Conservation (phyloP, 805 yeast species). For the Candida mattraensis region DNA sequence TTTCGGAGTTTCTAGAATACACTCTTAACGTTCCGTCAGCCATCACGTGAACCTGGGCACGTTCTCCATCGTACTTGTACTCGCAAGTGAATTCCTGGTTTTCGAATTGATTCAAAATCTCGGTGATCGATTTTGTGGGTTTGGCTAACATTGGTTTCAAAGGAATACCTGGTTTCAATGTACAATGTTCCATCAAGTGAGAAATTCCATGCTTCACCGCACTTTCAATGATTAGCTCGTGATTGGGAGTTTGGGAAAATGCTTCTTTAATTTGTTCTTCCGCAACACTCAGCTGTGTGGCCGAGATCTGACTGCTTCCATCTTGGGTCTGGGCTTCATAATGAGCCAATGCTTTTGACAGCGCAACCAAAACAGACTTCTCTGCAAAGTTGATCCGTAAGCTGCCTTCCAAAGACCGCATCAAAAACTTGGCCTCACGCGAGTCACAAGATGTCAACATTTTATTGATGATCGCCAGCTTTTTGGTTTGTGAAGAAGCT, state of each 20-base stretch:
- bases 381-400: slow-evolving; percentile 92
- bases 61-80: slow-evolving; percentile 96
- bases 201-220: slow-evolving; percentile 68
- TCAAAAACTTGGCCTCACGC: slow-evolving; percentile 84
- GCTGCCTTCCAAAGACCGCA: slow-evolving; percentile 90
- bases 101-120: slow-evolving; percentile 84
- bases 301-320: slow-evolving; percentile 28
- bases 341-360: slow-evolving; percentile 78
- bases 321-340: slow-evolving; percentile 47
- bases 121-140: slow-evolving; percentile 93
- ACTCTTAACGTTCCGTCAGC: slow-evolving; percentile 66
- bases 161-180: slow-evolving; percentile 88
- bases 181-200: slow-evolving; percentile 64
- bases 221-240: slow-evolving; percentile 70
- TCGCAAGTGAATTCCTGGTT: slow-evolving; percentile 90
- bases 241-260: slow-evolving; percentile 87
- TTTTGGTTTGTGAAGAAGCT: slow-evolving; percentile 74
- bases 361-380: slow-evolving; percentile 79
- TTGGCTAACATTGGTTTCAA: slow-evolving; percentile 97
- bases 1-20: slow-evolving; percentile 93
- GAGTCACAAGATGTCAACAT: slow-evolving; percentile 85
- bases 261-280: slow-evolving; percentile 84
- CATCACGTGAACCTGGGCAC: slow-evolving; percentile 89
- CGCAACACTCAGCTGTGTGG: slow-evolving; percentile 56
- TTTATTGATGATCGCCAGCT: slow-evolving; percentile 75